These are phyloP conservation scores for Saccharum officinarum DNA, from an alignment of 176 grass and related monocot species.

Conservation along the genomic window DNA sequence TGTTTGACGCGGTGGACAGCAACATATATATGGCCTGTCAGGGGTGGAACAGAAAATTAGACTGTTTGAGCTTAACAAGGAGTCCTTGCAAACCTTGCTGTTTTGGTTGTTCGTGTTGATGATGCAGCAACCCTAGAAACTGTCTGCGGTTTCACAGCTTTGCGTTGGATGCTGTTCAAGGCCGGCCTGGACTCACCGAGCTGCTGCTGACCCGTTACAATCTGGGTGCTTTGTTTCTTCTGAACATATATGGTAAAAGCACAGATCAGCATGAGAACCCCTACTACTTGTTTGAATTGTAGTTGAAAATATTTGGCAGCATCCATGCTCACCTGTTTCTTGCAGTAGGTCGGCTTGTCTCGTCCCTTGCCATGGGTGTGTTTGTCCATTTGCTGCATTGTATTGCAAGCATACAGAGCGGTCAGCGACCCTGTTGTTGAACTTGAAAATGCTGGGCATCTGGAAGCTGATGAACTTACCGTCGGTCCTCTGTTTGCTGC, in stretches of 20 bases:
- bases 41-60: background rate
- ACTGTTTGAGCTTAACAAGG: background rate
- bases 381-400: conserved; percentile 38
- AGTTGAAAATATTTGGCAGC: background rate
- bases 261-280: conserved; percentile 10
- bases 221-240: conserved; percentile 33
- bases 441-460: background rate
- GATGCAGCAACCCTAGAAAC: background rate
- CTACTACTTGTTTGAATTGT: background rate
- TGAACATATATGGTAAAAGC: conserved; percentile 12
- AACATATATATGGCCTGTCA: background rate
- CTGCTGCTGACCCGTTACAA: background rate
- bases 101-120: conserved; percentile 31
- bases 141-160: background rate
- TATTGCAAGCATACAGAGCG: conserved; percentile 10
- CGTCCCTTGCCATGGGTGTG: conserved; percentile 35
- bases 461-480: conserved; percentile 10
- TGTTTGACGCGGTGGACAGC: background rate
- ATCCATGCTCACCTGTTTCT: conserved; percentile 41
- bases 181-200: conserved; percentile 28
- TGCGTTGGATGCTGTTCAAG: conserved; percentile 17
- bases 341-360: conserved; percentile 21
- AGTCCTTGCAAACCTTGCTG: conserved; percentile 28
- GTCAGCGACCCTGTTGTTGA: background rate
- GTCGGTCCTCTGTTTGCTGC: conserved; percentile 1